Conservation (phyloP, 2,329 filamentous ascomycete genomes). For the Dactylellina cionopaga region DNA sequence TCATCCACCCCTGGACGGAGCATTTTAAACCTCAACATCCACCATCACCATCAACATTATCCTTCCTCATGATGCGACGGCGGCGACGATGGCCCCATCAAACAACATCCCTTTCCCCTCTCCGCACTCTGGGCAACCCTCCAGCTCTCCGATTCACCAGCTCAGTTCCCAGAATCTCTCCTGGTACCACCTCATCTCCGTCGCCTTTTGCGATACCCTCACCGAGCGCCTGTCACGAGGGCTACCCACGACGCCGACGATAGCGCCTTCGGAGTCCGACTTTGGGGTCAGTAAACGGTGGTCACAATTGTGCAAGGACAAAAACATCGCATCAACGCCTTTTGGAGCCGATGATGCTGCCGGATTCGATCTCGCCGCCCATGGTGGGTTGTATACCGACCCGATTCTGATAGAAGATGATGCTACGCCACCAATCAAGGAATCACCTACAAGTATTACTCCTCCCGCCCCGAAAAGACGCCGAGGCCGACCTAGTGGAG, state of each 20-base stretch:
- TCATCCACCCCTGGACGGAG: no score
- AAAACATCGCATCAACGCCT: neutral
- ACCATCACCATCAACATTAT: neutral
- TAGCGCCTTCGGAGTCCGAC: neutral
- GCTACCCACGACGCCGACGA: neutral
- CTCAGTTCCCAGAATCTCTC: neutral
- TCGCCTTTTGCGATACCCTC: constrained; percentile 36
- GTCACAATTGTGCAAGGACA: constrained; percentile 3
- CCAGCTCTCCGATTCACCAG: constrained; percentile 25
- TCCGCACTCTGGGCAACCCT: constrained; percentile 4
- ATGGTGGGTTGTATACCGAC: neutral
- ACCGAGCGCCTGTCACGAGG: constrained; percentile 24
- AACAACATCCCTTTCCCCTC: constrained; percentile 39
- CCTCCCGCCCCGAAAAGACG: constrained; percentile 6
- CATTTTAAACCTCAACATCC: neutral
- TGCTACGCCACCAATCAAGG: neutral
- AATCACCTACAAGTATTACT: no score
- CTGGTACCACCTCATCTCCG: constrained; percentile 47
- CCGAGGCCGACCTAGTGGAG: constrained; percentile 8
- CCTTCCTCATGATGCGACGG: neutral
- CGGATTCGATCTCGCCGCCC: neutral
- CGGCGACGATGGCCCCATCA: neutral
- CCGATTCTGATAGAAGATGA: neutral
- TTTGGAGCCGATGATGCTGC: neutral
- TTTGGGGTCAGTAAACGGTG: constrained; percentile 10